These are phyloP conservation scores for Xylaria sp. DNA, from an alignment of 2,329 filamentous ascomycete species.

Conservation along the genomic window DNA sequence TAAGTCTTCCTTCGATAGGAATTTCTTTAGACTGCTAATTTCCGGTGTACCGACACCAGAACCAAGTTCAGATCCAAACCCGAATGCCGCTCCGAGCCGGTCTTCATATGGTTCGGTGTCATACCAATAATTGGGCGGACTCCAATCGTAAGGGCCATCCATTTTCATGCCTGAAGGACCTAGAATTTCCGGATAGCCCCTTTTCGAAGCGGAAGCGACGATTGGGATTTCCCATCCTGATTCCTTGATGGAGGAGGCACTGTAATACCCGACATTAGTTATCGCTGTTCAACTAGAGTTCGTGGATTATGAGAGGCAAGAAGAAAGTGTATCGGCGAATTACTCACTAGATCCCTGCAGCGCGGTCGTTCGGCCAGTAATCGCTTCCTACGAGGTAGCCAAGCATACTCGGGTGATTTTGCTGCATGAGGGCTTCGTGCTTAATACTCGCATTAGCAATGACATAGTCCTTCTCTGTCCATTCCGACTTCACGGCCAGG, in stretches of 20 bases:
- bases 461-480: slow-evolving; percentile 64
- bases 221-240: slow-evolving; percentile 67
- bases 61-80: slow-evolving; percentile 71
- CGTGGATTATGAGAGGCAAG: background rate
- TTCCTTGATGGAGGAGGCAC: slow-evolving; percentile 57
- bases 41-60: slow-evolving; percentile 71
- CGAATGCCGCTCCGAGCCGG: slow-evolving; percentile 66
- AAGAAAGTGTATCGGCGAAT: background rate
- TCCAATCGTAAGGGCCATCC: slow-evolving; percentile 74
- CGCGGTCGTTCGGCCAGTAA: slow-evolving; percentile 69
- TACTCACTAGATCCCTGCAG: slow-evolving; percentile 49
- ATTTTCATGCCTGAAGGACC: slow-evolving; percentile 72
- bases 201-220: slow-evolving; percentile 65
- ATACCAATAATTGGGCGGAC: slow-evolving; percentile 73
- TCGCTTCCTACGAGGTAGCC: slow-evolving; percentile 70
- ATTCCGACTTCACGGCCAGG: slow-evolving; percentile 53
- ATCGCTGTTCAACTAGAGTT: background rate
- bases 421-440: slow-evolving; percentile 69
- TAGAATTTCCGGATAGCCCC: slow-evolving; percentile 61
- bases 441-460: slow-evolving; percentile 65
- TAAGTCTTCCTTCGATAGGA: slow-evolving; percentile 61
- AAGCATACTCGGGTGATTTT: slow-evolving; percentile 67
- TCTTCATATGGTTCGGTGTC: slow-evolving; percentile 52
- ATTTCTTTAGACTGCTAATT: slow-evolving; percentile 61
- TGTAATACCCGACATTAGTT: background rate